phyloP scores from a whole-genome alignment of 1,139 yeast species.

The Scheffersomyces segobiensis region DNA sequence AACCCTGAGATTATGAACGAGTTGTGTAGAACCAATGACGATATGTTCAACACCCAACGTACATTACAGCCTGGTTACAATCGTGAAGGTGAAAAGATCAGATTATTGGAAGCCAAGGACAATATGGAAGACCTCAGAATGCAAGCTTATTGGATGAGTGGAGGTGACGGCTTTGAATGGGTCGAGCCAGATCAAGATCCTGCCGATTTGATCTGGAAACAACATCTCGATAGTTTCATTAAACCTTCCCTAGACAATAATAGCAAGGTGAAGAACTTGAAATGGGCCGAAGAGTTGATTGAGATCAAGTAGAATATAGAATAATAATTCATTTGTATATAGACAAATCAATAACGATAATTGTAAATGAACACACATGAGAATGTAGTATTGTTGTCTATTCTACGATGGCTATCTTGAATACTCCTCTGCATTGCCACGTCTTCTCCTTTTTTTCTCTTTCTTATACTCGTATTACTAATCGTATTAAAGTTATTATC shows the following conservation, averaged over 20 bases:
- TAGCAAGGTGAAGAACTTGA: constrained; percentile 10
- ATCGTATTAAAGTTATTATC: neutral
- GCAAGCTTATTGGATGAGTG: constrained; percentile 76
- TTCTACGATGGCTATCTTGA: neutral
- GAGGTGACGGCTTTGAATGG: constrained; percentile 80
- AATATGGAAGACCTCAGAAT: constrained; percentile 55
- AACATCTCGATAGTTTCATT: constrained; percentile 28
- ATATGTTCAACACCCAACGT: constrained; percentile 22
- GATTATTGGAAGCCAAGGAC: constrained; percentile 43
- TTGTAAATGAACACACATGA: too few relatives aligned
- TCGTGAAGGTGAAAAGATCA: constrained; percentile 40
- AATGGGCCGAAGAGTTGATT: constrained; percentile 25
- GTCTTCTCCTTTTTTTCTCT: neutral
- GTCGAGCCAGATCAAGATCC: constrained; percentile 82
- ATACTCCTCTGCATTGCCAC: neutral
- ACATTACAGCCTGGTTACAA: constrained; percentile 36
- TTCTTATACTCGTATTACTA: neutral
- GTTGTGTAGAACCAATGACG: constrained; percentile 35
- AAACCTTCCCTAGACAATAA: constrained; percentile 15
- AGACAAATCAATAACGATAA: neutral
- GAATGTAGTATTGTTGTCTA: neutral
- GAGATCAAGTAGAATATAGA: constrained; percentile 4
- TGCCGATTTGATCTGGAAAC: constrained; percentile 61
- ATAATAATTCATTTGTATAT: neutral
- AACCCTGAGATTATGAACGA: constrained; percentile 38